Conservation (phyloP, 371 early-diverging fungal species). For the Rhizopus delemar region DNA sequence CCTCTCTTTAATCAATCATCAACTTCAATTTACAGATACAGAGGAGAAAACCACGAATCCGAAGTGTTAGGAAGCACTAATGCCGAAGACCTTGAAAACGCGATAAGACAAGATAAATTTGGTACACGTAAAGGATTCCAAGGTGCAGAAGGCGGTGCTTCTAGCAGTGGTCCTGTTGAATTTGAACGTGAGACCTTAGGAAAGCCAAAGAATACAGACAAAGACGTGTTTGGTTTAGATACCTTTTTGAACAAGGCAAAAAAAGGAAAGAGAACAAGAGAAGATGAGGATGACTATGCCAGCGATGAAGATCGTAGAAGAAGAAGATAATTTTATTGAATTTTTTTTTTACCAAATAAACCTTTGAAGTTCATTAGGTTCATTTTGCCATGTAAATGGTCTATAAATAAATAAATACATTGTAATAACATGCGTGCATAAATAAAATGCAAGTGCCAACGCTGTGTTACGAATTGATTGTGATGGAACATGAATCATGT, state of each 20-base stretch:
- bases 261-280: slow-evolving; percentile 34
- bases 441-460: slow-evolving; percentile 36
- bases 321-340: slow-evolving; percentile 13
- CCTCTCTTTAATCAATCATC: slow-evolving; percentile 81
- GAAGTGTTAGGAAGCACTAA: slow-evolving; percentile 71
- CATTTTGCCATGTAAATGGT: slow-evolving; percentile 75
- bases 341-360: slow-evolving; percentile 84
- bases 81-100: slow-evolving; percentile 70
- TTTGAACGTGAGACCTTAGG: slow-evolving; percentile 78
- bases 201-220: slow-evolving; percentile 25
- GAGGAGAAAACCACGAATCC: slow-evolving; percentile 60
- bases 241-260: slow-evolving; percentile 61
- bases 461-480: slow-evolving; percentile 16
- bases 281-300: slow-evolving; percentile 14
- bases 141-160: slow-evolving; percentile 60
- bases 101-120: slow-evolving; percentile 73
- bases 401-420: slow-evolving; percentile 69
- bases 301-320: slow-evolving; percentile 24
- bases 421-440: slow-evolving; percentile 58
- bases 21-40: slow-evolving; percentile 82
- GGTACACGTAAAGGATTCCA: slow-evolving; percentile 66
- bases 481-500: slow-evolving; percentile 64
- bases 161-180: slow-evolving; percentile 83
- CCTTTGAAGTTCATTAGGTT: slow-evolving; percentile 69
- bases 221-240: slow-evolving; percentile 64